Base-by-base conservation (phyloP, 495 filamentous ascomycete species). In the Entonaema liquescens region DNA sequence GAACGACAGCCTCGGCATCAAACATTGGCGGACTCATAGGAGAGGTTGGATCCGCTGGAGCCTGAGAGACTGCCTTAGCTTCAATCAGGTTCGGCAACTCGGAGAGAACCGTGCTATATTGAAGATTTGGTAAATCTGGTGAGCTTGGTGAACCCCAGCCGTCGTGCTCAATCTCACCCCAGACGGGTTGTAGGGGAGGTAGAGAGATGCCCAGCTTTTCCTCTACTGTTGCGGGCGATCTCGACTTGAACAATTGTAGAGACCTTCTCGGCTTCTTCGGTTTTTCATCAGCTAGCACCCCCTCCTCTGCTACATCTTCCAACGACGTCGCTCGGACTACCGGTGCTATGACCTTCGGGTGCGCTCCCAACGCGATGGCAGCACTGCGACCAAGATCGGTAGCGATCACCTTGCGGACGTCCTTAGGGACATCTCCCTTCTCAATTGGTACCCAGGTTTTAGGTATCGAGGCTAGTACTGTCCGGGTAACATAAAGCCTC, bases 31-130 rank as follows among this genome's bases (percentile, higher is more conserved):
- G 80, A 2, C 82, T 70, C 9, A 79, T 60, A 12, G 67, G 69
- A 58, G 83, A 86, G 15, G 74, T 66, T 5, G 81, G 79, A 62
- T 94, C 90, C 0, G 84, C 79, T 0, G 92, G 92, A 1, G 93
- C 93, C 40, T 95, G 84, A 0, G 93, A 91, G 12, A 95, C 89
- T 6, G 94, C 95, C 79, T 94, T 94, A 0, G 93, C 94, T 79
- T 99, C 95, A 63, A 99, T 93, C 23, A 99, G 83, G 73, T 97
- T 91, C 2, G 95, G 92, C 13, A 99, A 83, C 80, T 98, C 96
- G 19, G 84, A 81, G 12, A 99, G 86, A n/a, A 99, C 92, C 0
- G 86, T 88, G 40, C 83, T 83, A 76, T 95, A 98, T 50, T 94
- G 89, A 9, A 98, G 79, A 70, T 94, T 88, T 5, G 93, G 89